phyloP scores from a whole-genome alignment of 331 rosid species.

The Telfairia occidentalis region DNA sequence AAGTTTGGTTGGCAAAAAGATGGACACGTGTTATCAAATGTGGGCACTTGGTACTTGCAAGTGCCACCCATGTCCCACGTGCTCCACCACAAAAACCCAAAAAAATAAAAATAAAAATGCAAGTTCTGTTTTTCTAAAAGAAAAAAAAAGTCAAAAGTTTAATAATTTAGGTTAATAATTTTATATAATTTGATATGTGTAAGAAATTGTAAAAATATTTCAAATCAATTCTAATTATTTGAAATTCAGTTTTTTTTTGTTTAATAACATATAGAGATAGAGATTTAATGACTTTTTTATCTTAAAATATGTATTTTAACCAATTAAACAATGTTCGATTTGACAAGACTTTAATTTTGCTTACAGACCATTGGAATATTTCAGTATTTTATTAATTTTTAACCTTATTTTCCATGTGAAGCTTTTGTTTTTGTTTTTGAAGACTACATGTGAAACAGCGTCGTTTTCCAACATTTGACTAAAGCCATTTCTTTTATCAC shows the following conservation, averaged over 20 bases:
- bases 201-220: no score
- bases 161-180: neutral
- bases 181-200: no score
- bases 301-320: no score
- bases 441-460: neutral
- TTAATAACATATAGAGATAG: no score
- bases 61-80: conserved; percentile 10
- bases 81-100: neutral
- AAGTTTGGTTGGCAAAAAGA: neutral
- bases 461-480: neutral
- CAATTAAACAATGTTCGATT: no score
- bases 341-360: neutral
- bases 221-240: no score
- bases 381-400: neutral
- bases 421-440: neutral
- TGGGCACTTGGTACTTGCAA: neutral
- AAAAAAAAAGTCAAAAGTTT: neutral
- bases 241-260: no score
- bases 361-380: neutral
- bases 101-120: neutral
- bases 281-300: no score
- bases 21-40: neutral
- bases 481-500: neutral
- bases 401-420: neutral
- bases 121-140: neutral